A percentile compares a stretch with the other conserved stretches of the same genome.
Conservation (phyloP, 2,329 filamentous ascomycete species). For the Epichloe scottii region DNA sequence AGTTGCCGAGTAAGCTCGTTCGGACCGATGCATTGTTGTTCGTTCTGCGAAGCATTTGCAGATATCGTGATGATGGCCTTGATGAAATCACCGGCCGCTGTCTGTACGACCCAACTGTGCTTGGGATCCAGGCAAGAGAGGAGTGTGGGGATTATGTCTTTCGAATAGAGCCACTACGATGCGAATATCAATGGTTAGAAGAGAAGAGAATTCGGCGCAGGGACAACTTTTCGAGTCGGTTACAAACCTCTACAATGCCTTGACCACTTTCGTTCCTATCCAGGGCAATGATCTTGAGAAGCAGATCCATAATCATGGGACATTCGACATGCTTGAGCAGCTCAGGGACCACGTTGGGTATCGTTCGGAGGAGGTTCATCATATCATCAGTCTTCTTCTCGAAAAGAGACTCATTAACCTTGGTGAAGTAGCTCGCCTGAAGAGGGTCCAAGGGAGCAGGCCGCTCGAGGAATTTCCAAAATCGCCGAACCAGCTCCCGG, state of each 20-base stretch:
- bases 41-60: slow-evolving; percentile 93
- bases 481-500: slow-evolving; percentile 61
- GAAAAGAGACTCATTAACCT: slow-evolving; percentile 94
- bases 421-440: slow-evolving; percentile 96
- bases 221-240: not conserved
- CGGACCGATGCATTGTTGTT: slow-evolving; percentile 96
- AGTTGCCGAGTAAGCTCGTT: slow-evolving; percentile 93
- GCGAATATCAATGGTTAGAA: slow-evolving; percentile 1
- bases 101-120: slow-evolving; percentile 82
- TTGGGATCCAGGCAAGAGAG: slow-evolving; percentile 78
- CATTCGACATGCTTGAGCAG: slow-evolving; percentile 92
- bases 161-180: slow-evolving; percentile 74
- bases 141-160: slow-evolving; percentile 75
- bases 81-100: slow-evolving; percentile 90
- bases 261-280: slow-evolving; percentile 86
- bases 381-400: slow-evolving; percentile 98
- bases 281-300: slow-evolving; percentile 92
- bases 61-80: slow-evolving; percentile 99
- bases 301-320: slow-evolving; percentile 94
- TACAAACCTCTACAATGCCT: slow-evolving; percentile 78
- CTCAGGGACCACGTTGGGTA: slow-evolving; percentile 70
- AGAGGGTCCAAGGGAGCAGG: slow-evolving; percentile 81
- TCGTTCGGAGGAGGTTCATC: slow-evolving; percentile 74
- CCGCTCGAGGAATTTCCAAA: slow-evolving; percentile 82
- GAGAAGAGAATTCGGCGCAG: not conserved